Percentiles rank a stretch among this genome's conserved stretches.
These are phyloP conservation scores for Linum lewisii DNA, from an alignment of 345 rosid species.

Conservation along the genomic window DNA sequence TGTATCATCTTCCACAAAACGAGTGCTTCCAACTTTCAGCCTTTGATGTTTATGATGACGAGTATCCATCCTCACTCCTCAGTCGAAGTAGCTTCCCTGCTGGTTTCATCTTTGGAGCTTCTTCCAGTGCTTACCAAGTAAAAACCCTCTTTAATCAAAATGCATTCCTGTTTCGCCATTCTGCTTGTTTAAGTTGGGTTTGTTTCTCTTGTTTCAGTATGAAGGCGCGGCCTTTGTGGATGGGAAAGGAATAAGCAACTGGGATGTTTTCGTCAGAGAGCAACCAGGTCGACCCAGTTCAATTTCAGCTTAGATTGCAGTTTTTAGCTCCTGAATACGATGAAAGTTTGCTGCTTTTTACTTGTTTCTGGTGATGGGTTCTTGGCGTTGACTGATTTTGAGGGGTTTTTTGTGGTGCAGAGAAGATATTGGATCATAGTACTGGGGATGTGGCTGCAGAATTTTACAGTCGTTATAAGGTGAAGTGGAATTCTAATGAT, in stretches of 20 bases:
- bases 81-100: constrained; percentile 18
- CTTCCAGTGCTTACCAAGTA: constrained; percentile 22
- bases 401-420: neutral
- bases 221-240: constrained; percentile 19
- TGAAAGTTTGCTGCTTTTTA: neutral
- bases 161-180: neutral
- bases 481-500: neutral
- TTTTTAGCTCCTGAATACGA: neutral
- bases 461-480: neutral
- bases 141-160: neutral
- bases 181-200: neutral
- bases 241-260: constrained; percentile 17
- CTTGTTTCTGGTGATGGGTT: neutral
- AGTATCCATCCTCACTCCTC: constrained; percentile 2
- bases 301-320: neutral
- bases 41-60: neutral
- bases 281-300: neutral
- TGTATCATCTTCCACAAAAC: too few relatives aligned
- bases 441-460: neutral
- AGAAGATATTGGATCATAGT: neutral
- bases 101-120: constrained; percentile 18
- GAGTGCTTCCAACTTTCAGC: neutral
- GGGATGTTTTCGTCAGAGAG: constrained; percentile 11
- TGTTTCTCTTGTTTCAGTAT: neutral
- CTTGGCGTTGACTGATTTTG: neutral